Conservation (phyloP, 176 grass and related monocot species). For the Aegilops longissima region DNA sequence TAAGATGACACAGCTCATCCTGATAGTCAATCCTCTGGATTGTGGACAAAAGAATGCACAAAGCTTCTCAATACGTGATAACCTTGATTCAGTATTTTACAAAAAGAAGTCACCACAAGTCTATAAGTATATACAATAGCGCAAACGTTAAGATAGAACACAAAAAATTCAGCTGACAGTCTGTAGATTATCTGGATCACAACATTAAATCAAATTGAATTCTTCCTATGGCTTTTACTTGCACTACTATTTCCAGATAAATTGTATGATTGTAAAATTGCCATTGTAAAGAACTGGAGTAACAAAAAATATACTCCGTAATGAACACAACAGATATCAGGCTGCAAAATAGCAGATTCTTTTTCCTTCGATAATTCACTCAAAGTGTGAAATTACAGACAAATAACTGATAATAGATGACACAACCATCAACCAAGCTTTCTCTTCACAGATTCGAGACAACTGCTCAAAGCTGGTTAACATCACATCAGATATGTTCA, state of each 20-base stretch:
- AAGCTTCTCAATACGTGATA: conserved; percentile 17
- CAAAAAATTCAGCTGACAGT: background rate
- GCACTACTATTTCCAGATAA: conserved; percentile 12
- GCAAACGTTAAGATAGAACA: background rate
- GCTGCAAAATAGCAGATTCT: conserved; percentile 3
- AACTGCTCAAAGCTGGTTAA: conserved; percentile 17
- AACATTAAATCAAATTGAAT: background rate
- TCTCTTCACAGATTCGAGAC: conserved; percentile 5
- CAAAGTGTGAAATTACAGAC: conserved; percentile 34
- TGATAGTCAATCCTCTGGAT: conserved; percentile 16
- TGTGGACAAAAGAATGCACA: background rate
- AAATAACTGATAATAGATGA: background rate
- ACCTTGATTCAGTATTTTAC: background rate
- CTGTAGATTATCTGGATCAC: background rate
- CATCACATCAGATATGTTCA: conserved; percentile 19
- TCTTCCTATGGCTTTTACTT: background rate
- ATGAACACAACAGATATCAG: conserved; percentile 6
- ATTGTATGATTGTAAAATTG: conserved; percentile 15
- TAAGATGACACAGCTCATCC: conserved; percentile 13
- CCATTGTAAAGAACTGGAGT: background rate
- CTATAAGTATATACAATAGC: background rate
- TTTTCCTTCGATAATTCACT: conserved; percentile 26
- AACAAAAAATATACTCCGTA: conserved; percentile 1
- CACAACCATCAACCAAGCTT: conserved; percentile 22
- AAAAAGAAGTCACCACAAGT: background rate